phyloP scores from a whole-genome alignment of 2,329 filamentous ascomycete genomes.

The Alternaria arborescens region DNA sequence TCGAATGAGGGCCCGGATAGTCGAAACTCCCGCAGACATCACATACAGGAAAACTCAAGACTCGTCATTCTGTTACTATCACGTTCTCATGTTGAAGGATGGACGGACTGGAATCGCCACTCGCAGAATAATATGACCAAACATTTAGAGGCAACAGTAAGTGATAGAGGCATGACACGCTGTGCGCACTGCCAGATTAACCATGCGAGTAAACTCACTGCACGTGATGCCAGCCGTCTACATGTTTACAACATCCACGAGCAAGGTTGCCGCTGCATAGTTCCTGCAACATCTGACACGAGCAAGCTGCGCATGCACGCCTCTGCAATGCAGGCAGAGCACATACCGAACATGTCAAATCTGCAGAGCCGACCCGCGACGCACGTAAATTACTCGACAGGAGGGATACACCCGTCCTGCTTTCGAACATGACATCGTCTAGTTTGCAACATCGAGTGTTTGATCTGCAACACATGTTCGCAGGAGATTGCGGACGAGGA shows the following conservation, averaged over 20 bases:
- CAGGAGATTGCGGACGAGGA: constrained; percentile 10
- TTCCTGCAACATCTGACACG: constrained; percentile 8
- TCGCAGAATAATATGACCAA: neutral
- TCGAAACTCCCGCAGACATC: neutral
- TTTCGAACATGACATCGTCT: constrained; percentile 1
- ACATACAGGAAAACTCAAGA: neutral
- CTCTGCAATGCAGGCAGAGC: constrained; percentile 15
- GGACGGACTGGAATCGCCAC: neutral
- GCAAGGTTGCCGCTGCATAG: neutral
- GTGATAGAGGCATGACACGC: neutral
- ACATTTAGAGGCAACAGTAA: neutral
- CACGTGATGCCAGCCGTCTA: constrained; percentile 4
- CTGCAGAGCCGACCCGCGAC: constrained; percentile 18
- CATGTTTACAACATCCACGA: neutral
- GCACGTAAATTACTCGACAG: constrained; percentile 29
- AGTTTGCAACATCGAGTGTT: constrained; percentile 10
- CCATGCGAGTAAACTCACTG: neutral
- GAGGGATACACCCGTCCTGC: constrained; percentile 2
- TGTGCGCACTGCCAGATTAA: neutral
- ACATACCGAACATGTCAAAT: constrained; percentile 9
- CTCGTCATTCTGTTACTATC: neutral
- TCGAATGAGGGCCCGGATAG: neutral
- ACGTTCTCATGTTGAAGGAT: neutral
- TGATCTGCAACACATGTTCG: constrained; percentile 17
- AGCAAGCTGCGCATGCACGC: constrained; percentile 13